phyloP scores from a whole-genome alignment of 1,284 basidiomycete species.

The Ceratobasidium sp. region DNA sequence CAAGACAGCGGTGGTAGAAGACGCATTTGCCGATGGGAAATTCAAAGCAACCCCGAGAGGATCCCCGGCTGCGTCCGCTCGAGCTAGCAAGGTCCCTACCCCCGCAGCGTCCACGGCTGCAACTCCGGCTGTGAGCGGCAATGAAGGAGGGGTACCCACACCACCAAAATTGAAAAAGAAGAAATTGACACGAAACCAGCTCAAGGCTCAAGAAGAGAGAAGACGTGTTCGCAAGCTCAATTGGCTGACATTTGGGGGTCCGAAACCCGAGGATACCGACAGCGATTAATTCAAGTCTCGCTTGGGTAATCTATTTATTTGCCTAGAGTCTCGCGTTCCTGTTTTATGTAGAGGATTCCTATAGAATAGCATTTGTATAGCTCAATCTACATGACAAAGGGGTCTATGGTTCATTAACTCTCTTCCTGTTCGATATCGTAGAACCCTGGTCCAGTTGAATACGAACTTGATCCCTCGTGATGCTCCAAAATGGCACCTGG shows the following conservation, averaged over 20 bases:
- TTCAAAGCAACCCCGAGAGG: conserved; percentile 53
- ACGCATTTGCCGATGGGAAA: conserved; percentile 66
- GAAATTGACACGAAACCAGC: conserved; percentile 89
- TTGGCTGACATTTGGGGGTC: conserved; percentile 86
- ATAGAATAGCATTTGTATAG: conserved; percentile 18
- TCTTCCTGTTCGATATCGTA: not conserved
- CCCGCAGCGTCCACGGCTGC: conserved; percentile 72
- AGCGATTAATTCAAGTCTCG: conserved; percentile 61
- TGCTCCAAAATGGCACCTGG: not conserved
- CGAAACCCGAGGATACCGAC: conserved; percentile 84
- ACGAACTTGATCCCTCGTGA: conserved; percentile 18
- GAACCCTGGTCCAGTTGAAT: conserved; percentile 3
- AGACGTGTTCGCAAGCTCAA: conserved; percentile 81
- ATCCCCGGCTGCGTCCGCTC: conserved; percentile 51
- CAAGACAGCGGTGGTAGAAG: conserved; percentile 86
- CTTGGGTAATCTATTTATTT: conserved; percentile 39
- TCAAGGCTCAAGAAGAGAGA: conserved; percentile 89
- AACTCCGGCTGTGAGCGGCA: conserved; percentile 79
- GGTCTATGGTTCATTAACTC: not conserved
- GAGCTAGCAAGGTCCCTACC: conserved; percentile 61
- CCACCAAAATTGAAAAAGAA: conserved; percentile 82
- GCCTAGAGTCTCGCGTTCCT: conserved; percentile 33
- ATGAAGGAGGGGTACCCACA: conserved; percentile 65
- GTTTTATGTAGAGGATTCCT: not conserved
- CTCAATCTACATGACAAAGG: not conserved